Evolutionary conservation across 2,329 filamentous ascomycete species (phyloP), one percentile per base, ranked within the genome.

Genomic region (Fusarium neocosmosporiellum): DNA sequence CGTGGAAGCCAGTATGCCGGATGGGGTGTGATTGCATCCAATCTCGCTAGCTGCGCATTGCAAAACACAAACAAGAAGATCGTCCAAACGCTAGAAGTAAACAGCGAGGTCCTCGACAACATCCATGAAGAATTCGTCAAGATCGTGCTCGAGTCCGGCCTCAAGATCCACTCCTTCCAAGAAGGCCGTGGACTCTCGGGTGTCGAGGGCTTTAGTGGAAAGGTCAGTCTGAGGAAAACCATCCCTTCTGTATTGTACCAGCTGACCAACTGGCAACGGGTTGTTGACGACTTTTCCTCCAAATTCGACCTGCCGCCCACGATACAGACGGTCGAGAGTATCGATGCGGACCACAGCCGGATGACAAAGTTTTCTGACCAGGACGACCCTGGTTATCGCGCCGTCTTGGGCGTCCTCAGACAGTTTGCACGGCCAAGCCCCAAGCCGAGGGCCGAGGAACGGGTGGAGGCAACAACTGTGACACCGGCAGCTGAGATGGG

Each of bases 131-230:
- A 80, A 33, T 84, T 84, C 60, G 75, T 75, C 46, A 54, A 11
- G 3, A 29, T 29, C 13, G 69, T 39, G 18, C 33, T 9, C 13
- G 58, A 71, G n/a, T 41, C 20, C 5, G 37, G 46, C 5, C 80
- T 84, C 16, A 80, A 77, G 54, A 76, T 84, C n/a, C 79, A 84
- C 74, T 83, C 81, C 1, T 85, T 85, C 69, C 80, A 84, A 54
- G 82, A 83, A 57, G 78, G 73, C 14, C 75, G 67, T 24, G 50
- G 78, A 73, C 75, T 81, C 14, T 78, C 78, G 4, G 82, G 81
- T 22, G 75, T 83, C 50, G 81, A 78, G 63, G 79, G 80, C 4
- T 41, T 82, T 9, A 36, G 78, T 29, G 48, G 50, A 14, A 66
- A 69, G 62, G 66, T 65, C 2, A 58, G 41, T 59, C 6, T 7